Conservation (phyloP, 225 moss, liverwort and hornwort genomes). For the Straminergon stramineum region DNA sequence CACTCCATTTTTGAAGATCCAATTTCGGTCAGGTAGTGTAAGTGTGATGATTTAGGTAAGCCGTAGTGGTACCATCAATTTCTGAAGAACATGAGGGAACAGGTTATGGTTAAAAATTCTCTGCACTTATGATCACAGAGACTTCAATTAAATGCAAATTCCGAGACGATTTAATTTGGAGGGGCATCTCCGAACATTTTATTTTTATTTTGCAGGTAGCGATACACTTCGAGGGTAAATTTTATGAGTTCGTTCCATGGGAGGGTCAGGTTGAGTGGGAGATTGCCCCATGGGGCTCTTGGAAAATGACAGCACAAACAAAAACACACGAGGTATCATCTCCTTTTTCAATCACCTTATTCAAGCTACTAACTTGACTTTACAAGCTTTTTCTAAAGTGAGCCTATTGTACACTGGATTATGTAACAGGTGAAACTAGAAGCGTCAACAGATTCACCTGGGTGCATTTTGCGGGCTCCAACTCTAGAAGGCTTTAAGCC, state of each 20-base stretch:
- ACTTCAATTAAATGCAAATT: not conserved
- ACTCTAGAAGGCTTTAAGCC: slow-evolving; percentile 69
- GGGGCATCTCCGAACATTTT: not conserved
- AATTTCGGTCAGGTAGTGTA: not conserved
- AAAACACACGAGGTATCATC: slow-evolving; percentile 48
- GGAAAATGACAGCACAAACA: slow-evolving; percentile 69
- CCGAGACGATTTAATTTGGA: not conserved
- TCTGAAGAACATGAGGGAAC: not conserved
- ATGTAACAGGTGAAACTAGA: slow-evolving; percentile 62
- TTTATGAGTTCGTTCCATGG: slow-evolving; percentile 87
- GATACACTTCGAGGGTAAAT: slow-evolving; percentile 68
- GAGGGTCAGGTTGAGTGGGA: slow-evolving; percentile 79
- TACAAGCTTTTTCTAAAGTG: not conserved
- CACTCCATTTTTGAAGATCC: not conserved
- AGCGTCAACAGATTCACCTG: slow-evolving; percentile 46
- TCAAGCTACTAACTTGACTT: not conserved
- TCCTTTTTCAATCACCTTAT: not conserved
- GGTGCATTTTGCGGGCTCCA: slow-evolving; percentile 54
- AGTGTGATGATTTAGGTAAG: not conserved
- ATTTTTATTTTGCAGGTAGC: slow-evolving; percentile 14
- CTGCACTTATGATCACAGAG: not conserved
- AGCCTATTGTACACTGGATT: not conserved
- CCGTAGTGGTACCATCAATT: not conserved
- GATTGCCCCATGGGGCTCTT: slow-evolving; percentile 76
- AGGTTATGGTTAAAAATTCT: not conserved